Evolutionary conservation across 148 eudicot genomes (phyloP).

Genomic region (Vaccinium macrocarpon): DNA sequence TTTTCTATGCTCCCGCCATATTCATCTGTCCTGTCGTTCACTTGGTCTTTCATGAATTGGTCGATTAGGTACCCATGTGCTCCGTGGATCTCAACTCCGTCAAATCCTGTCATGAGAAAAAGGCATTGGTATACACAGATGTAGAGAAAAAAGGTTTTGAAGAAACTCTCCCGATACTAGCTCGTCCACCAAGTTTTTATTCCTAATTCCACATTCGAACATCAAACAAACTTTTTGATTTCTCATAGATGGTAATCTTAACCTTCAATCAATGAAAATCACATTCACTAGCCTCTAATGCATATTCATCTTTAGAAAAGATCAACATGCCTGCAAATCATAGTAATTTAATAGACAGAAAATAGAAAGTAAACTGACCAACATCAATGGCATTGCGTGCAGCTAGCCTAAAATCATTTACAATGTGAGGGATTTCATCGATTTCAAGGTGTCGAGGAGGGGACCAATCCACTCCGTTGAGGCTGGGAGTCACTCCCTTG

Average conservation of each 20-base stretch:
- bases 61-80: conserved; percentile 37
- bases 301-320: neutral
- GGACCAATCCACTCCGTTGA: conserved; percentile 23
- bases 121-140: neutral
- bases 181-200: neutral
- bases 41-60: conserved; percentile 30
- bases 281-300: neutral
- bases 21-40: conserved; percentile 27
- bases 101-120: conserved; percentile 24
- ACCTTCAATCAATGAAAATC: neutral
- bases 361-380: conserved; percentile 18
- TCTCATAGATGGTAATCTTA: neutral
- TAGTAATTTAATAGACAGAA: neutral
- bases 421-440: conserved; percentile 32
- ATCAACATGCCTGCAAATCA: neutral
- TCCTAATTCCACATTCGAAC: neutral
- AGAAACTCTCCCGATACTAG: neutral
- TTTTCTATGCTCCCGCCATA: conserved; percentile 30
- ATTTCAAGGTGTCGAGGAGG: conserved; percentile 30
- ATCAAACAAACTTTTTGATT: neutral
- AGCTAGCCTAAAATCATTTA: conserved; percentile 35
- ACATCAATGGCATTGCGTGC: conserved; percentile 42
- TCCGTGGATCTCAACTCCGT: conserved; percentile 40
- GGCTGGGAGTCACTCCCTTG: conserved; percentile 29
- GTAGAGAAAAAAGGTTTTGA: too few relatives aligned